These are phyloP conservation scores for Penicillium cosmopolitanum DNA, from an alignment of 495 filamentous ascomycete genomes.

Conservation along the genomic window DNA sequence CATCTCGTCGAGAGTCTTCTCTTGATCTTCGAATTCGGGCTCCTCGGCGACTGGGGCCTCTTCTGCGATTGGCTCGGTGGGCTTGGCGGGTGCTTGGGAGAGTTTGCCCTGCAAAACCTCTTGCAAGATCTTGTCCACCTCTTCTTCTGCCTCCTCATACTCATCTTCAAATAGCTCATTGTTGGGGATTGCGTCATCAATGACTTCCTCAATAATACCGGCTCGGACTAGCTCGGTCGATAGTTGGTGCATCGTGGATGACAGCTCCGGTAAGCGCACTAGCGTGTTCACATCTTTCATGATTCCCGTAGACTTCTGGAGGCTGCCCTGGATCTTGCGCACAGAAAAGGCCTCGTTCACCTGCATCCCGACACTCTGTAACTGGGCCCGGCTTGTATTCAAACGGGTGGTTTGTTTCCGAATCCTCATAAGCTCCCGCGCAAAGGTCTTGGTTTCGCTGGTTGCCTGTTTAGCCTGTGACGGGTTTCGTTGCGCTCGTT, in stretches of 20 bases:
- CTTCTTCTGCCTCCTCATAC: conserved; percentile 83
- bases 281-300: conserved; percentile 97
- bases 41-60: conserved; percentile 42
- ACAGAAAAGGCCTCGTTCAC: conserved; percentile 96
- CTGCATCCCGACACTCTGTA: conserved; percentile 95
- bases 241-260: conserved; percentile 87
- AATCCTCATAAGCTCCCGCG: conserved; percentile 81
- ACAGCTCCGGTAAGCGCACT: conserved; percentile 82
- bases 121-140: conserved; percentile 90
- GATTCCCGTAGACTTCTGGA: conserved; percentile 82
- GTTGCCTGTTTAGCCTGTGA: conserved; percentile 73
- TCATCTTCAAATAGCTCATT: conserved; percentile 73
- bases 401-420: conserved; percentile 75
- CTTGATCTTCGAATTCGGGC: conserved; percentile 81
- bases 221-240: conserved; percentile 87
- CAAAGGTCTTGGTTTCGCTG: conserved; percentile 81
- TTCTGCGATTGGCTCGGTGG: conserved; percentile 57
- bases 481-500: conserved; percentile 77
- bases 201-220: conserved; percentile 98
- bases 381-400: conserved; percentile 84
- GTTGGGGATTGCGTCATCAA: conserved; percentile 81
- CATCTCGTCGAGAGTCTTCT: conserved; percentile 92
- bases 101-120: conserved; percentile 86
- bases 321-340: conserved; percentile 93
- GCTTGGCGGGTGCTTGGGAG: conserved; percentile 60